These are phyloP conservation scores for Aureobasidium pullulans DNA, from an alignment of 2,329 filamentous ascomycete genomes.

Conservation along the genomic window DNA sequence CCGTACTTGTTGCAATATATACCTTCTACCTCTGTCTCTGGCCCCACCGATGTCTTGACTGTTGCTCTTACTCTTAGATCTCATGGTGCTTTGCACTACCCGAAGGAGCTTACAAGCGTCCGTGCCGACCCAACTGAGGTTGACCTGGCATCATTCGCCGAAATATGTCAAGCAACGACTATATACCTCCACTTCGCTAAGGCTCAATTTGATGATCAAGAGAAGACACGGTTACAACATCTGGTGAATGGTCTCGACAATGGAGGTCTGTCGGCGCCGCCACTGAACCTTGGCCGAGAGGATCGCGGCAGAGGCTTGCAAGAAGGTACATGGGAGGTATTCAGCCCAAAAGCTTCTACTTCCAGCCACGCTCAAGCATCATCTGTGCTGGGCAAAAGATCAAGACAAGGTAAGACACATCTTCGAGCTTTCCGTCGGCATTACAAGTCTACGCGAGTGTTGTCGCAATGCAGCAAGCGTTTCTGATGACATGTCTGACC, in stretches of 20 bases:
- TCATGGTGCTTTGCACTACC: conserved; percentile 1
- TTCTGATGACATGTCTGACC: not conserved
- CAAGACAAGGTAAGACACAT: not conserved
- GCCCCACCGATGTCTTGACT: not conserved
- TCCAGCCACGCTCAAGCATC: not conserved
- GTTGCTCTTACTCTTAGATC: not conserved
- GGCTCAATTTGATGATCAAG: not conserved
- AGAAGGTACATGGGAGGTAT: conserved; percentile 9
- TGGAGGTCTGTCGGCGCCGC: not conserved
- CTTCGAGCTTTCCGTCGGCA: not conserved
- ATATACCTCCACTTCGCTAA: not conserved
- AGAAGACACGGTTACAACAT: not conserved
- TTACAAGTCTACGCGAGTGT: not conserved
- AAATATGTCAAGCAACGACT: not conserved
- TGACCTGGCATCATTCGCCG: not conserved
- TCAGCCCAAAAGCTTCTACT: not conserved
- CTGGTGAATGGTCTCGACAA: not conserved
- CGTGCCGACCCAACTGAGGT: not conserved
- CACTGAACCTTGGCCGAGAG: not conserved
- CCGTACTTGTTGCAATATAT: not conserved
- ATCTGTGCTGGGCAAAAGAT: not conserved
- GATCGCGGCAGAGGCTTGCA: conserved; percentile 5
- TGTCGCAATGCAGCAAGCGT: not conserved
- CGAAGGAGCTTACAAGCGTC: not conserved
- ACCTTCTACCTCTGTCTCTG: not conserved